Evolutionary conservation across 768 basidiomycete genomes (phyloP).

Genomic region (Kwoniella pini): DNA sequence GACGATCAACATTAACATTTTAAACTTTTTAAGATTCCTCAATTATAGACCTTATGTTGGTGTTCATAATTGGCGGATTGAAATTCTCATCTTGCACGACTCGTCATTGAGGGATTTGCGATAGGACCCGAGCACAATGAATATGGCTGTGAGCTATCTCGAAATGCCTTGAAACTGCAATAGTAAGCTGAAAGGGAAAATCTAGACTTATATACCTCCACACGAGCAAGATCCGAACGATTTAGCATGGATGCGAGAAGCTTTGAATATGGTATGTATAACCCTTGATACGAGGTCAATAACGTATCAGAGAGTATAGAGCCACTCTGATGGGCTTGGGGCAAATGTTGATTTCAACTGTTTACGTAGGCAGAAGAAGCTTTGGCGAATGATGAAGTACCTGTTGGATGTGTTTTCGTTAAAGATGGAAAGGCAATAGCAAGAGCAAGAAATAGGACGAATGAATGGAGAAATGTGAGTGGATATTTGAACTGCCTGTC

Average conservation of each 20-base stretch:
- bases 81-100: neutral
- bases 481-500: neutral
- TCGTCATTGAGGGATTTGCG: too few relatives aligned
- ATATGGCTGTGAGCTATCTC: slow-evolving; percentile 11
- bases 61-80: too few relatives aligned
- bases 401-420: slow-evolving; percentile 95
- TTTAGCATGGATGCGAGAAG: slow-evolving; percentile 73
- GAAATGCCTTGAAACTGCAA: neutral
- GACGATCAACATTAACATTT: neutral
- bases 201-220: slow-evolving; percentile 51
- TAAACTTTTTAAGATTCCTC: slow-evolving; percentile 11
- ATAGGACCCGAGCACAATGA: slow-evolving; percentile 6
- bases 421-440: slow-evolving; percentile 76
- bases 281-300: too few relatives aligned
- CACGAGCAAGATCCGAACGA: slow-evolving; percentile 56
- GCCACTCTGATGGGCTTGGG: too few relatives aligned
- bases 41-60: too few relatives aligned
- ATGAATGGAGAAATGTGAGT: slow-evolving; percentile 84
- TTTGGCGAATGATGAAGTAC: slow-evolving; percentile 79
- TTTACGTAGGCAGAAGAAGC: slow-evolving; percentile 64
- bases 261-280: slow-evolving; percentile 83
- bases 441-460: slow-evolving; percentile 86
- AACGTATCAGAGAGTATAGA: too few relatives aligned
- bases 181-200: neutral
- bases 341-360: neutral